A percentile compares a stretch with the other conserved stretches of the same genome.
These are phyloP conservation scores for Fusarium sp. DNA, from an alignment of 2,329 filamentous ascomycete genomes.

Conservation along the genomic window DNA sequence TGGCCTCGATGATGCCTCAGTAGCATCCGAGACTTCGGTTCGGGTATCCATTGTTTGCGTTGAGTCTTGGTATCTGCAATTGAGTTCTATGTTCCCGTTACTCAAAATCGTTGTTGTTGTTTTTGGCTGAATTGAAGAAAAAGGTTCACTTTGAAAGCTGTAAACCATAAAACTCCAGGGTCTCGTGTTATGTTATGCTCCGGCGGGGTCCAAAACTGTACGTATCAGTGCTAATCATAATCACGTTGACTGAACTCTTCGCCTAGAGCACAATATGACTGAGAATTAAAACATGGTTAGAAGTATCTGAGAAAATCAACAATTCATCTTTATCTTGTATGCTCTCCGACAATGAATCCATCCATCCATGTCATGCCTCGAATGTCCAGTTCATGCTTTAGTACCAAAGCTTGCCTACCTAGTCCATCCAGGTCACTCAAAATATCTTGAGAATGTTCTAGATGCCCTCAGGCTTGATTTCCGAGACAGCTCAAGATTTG, in stretches of 20 bases:
- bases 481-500: not conserved
- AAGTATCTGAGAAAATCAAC: not conserved
- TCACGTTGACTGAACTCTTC: not conserved
- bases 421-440: not conserved
- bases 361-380: not conserved
- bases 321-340: not conserved
- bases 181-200: slow-evolving; percentile 2
- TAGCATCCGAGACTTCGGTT: slow-evolving; percentile 39
- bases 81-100: not conserved
- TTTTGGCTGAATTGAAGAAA: not conserved
- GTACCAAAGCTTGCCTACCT: not conserved
- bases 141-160: slow-evolving; percentile 1
- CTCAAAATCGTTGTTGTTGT: not conserved
- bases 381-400: not conserved
- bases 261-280: not conserved
- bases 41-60: slow-evolving; percentile 37
- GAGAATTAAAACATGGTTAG: not conserved
- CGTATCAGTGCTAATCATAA: not conserved
- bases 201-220: slow-evolving; percentile 24
- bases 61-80: not conserved
- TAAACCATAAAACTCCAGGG: slow-evolving; percentile 14
- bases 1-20: slow-evolving; percentile 41
- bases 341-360: not conserved
- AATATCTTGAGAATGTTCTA: not conserved
- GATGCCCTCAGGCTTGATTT: not conserved